A percentile compares a stretch with the other conserved stretches of the same genome.
phyloP scores from a whole-genome alignment of 345 rosid species.

The Lepidium didymum region DNA sequence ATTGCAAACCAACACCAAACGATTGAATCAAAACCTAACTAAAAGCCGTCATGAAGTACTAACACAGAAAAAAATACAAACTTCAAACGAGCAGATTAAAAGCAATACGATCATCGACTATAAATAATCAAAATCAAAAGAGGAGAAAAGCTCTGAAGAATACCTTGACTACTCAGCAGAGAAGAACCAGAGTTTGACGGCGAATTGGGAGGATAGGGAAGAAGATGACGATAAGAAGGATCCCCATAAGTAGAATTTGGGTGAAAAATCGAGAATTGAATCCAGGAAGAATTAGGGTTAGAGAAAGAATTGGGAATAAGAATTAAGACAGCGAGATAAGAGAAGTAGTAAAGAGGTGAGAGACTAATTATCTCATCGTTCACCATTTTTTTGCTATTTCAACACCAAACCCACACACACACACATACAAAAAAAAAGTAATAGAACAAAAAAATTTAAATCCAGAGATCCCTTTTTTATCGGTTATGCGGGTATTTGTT shows the following conservation, averaged over 20 bases:
- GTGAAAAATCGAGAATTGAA: conserved; percentile 14
- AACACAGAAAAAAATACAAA: background rate
- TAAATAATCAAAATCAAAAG: background rate
- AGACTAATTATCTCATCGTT: conserved; percentile 45
- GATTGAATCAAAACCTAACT: background rate
- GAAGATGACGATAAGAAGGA: background rate
- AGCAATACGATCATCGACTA: background rate
- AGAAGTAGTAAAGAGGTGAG: conserved; percentile 32
- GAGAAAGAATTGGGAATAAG: conserved; percentile 16
- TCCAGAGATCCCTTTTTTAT: conserved; percentile 28
- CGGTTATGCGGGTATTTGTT: background rate
- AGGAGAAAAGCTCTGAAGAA: background rate
- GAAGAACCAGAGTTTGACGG: background rate
- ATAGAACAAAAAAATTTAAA: background rate
- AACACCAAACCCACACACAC: conserved; percentile 47
- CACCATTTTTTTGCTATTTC: conserved; percentile 73
- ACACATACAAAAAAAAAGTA: background rate
- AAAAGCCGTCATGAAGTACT: background rate
- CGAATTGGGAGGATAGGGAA: conserved; percentile 2
- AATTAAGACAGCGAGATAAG: background rate
- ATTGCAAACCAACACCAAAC: background rate
- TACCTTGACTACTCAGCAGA: conserved; percentile 2
- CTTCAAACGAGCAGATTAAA: background rate
- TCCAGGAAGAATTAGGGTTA: conserved; percentile 36
- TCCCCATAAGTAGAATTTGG: background rate